A percentile compares a stretch with the other conserved stretches of the same genome.
These are phyloP conservation scores for Arxiozyma telluris DNA, from an alignment of 1,139 yeast genomes.

Conservation along the genomic window DNA sequence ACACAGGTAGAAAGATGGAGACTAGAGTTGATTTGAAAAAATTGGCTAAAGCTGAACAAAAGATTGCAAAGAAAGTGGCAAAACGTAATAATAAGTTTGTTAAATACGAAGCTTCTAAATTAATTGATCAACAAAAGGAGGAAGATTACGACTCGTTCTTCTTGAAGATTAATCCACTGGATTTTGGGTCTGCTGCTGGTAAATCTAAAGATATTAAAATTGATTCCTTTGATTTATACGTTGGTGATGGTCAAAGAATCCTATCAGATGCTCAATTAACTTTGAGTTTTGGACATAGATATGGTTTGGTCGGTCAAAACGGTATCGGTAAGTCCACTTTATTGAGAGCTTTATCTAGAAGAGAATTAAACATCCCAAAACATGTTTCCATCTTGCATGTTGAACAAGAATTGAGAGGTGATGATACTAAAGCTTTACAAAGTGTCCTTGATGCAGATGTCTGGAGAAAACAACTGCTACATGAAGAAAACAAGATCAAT, in stretches of 20 bases:
- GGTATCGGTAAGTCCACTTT: slow-evolving; percentile 99
- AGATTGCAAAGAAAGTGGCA: slow-evolving; percentile 93
- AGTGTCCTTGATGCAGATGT: slow-evolving; percentile 97
- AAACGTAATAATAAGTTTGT: slow-evolving; percentile 85
- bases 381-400: slow-evolving; percentile 94
- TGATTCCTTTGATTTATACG: slow-evolving; percentile 86
- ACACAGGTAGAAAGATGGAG: slow-evolving; percentile 85
- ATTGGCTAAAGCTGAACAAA: slow-evolving; percentile 92
- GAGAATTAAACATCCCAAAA: slow-evolving; percentile 89
- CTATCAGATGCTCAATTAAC: slow-evolving; percentile 81
- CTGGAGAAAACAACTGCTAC: slow-evolving; percentile 84
- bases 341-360: slow-evolving; percentile 78
- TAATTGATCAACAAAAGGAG: slow-evolving; percentile 51
- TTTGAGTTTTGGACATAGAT: slow-evolving; percentile 84
- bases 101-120: slow-evolving; percentile 82
- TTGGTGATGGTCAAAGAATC: slow-evolving; percentile 91
- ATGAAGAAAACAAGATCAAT: slow-evolving; percentile 66
- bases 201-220: slow-evolving; percentile 90
- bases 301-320: slow-evolving; percentile 96
- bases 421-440: slow-evolving; percentile 81
- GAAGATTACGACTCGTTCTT: slow-evolving; percentile 90
- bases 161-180: slow-evolving; percentile 89
- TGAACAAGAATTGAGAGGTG: slow-evolving; percentile 94
- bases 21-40: slow-evolving; percentile 93
- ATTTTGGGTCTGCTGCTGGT: slow-evolving; percentile 83